Evolutionary conservation across 2,329 filamentous ascomycete species (phyloP).

Genomic region (Aspergillus texensis): DNA sequence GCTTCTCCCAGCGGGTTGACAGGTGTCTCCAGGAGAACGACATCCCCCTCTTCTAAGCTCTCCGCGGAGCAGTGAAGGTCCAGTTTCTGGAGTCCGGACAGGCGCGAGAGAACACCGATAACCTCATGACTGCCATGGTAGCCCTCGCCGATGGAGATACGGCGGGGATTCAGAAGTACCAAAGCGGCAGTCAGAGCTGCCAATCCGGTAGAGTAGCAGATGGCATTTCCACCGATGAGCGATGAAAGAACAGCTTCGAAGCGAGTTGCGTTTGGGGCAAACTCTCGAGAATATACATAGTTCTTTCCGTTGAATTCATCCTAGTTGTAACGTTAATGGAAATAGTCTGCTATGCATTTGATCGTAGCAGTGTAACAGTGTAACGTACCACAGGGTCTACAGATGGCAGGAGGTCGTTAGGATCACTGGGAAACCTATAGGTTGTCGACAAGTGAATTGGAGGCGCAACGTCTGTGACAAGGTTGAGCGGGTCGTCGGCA

Average conservation of each 20-base stretch:
- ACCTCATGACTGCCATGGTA: conserved; percentile 96
- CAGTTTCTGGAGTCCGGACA: conserved; percentile 74
- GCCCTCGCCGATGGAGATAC: conserved; percentile 77
- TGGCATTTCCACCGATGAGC: conserved; percentile 63
- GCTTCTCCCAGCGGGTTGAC: conserved; percentile 88
- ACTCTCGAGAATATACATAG: conserved; percentile 82
- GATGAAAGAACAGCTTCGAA: conserved; percentile 81
- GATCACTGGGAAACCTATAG: conserved; percentile 76
- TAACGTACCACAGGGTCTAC: conserved; percentile 53
- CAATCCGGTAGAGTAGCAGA: conserved; percentile 83
- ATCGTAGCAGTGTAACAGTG: too few relatives aligned
- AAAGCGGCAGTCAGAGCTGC: conserved; percentile 85
- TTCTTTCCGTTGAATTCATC: conserved; percentile 32
- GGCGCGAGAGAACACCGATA: conserved; percentile 70
- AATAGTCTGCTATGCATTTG: neutral
- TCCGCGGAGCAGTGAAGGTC: conserved; percentile 69
- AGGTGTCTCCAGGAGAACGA: conserved; percentile 90
- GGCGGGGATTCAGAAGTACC: conserved; percentile 76
- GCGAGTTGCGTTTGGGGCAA: conserved; percentile 78
- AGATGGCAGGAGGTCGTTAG: conserved; percentile 61
- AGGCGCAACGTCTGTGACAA: conserved; percentile 78
- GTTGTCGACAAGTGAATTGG: conserved; percentile 89
- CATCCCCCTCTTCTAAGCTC: conserved; percentile 72
- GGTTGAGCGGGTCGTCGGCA: conserved; percentile 75
- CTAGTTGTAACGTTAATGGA: neutral